These are phyloP conservation scores for Nemania bipapillata DNA, from an alignment of 2,329 filamentous ascomycete species.

Conservation along the genomic window DNA sequence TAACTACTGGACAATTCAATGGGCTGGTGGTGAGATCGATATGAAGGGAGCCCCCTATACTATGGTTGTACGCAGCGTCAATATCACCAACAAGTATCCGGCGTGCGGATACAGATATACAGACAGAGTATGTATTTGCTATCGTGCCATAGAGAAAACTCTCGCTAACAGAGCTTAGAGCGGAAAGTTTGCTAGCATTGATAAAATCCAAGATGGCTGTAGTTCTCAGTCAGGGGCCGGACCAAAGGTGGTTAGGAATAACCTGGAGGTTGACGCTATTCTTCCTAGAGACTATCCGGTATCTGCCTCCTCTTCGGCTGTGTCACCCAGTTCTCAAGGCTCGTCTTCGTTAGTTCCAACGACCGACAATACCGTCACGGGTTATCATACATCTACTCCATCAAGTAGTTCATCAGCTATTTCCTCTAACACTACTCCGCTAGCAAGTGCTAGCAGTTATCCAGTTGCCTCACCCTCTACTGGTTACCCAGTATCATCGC, in stretches of 20 bases:
- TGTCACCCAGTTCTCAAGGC: background rate
- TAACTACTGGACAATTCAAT: constrained; percentile 48
- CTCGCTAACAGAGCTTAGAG: constrained; percentile 42
- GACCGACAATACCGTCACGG: background rate
- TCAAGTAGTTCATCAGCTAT: constrained; percentile 3
- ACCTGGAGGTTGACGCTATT: constrained; percentile 28
- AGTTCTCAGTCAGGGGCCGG: constrained; percentile 12
- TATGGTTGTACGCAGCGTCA: constrained; percentile 50
- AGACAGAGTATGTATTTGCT: constrained; percentile 44
- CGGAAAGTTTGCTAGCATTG: constrained; percentile 44
- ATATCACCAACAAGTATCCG: constrained; percentile 51
- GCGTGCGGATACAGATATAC: constrained; percentile 49
- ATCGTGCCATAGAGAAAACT: background rate
- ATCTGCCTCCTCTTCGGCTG: constrained; percentile 5
- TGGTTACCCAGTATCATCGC: constrained; percentile 43
- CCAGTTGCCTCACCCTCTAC: constrained; percentile 23
- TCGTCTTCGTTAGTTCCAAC: constrained; percentile 1
- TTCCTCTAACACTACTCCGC: background rate
- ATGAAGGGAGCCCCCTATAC: constrained; percentile 46
- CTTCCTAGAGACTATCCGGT: constrained; percentile 2
- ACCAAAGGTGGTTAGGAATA: no score
- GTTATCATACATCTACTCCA: constrained; percentile 8
- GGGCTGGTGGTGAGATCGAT: constrained; percentile 50
- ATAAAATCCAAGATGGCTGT: constrained; percentile 45
- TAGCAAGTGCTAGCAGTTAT: constrained; percentile 30